Conservation (phyloP, 1,139 yeast genomes). For the Hyphopichia pseudoburtonii region DNA sequence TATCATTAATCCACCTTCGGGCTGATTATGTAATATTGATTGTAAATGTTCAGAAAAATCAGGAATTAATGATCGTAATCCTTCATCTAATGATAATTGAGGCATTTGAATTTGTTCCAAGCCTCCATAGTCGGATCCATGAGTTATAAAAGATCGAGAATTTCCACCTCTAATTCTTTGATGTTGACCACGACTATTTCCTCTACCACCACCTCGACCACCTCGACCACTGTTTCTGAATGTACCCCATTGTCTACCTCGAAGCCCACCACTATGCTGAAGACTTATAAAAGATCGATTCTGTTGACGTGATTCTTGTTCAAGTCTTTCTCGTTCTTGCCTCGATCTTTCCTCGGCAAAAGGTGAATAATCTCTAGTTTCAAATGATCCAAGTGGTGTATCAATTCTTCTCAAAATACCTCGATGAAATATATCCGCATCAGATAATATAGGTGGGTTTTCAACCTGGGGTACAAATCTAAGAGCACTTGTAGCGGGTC, state of each 20-base stretch:
- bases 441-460: neutral
- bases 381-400: slow-evolving; percentile 4
- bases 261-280: too few relatives aligned
- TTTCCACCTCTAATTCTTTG: neutral
- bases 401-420: slow-evolving; percentile 3
- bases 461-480: neutral
- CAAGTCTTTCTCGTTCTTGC: too few relatives aligned
- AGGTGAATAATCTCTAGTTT: neutral
- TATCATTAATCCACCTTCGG: neutral
- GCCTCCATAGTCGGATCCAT: neutral
- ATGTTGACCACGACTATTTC: neutral
- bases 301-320: neutral
- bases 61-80: too few relatives aligned
- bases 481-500: slow-evolving; percentile 6
- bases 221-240: neutral
- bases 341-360: neutral
- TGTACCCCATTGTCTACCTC: too few relatives aligned
- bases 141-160: neutral
- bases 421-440: slow-evolving; percentile 2
- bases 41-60: too few relatives aligned
- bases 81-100: neutral
- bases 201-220: neutral
- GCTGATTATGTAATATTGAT: too few relatives aligned
- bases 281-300: too few relatives aligned
- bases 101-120: slow-evolving; percentile 5